Evolutionary conservation across 176 grass and related monocot genomes (phyloP), one percentile per base, ranked within the genome.

Genomic region (Cocos nucifera): DNA sequence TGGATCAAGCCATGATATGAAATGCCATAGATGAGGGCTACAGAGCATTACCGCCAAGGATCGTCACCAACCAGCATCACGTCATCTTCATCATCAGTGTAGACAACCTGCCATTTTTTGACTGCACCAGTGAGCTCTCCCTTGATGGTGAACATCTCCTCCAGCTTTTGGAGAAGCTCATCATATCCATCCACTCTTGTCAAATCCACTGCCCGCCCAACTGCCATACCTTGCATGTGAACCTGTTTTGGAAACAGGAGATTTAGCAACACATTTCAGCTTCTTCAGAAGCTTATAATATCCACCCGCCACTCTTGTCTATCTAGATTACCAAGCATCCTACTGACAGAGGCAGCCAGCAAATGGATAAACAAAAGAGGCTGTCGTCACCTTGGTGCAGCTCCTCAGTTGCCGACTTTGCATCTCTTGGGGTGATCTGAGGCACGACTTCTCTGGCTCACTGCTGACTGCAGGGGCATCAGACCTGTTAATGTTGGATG

Each of bases 41-140:
- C 52, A 54, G 35, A 30, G 64, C 63, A 78, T 78, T 98, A 98
- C 93, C 69, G 61, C 93, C 93, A 98, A 56, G 87, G 93, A 77
- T 98, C 87, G n/a, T 98, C 87, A 35, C 93, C 93, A 65, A 88
- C 87, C 62, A 82, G 65, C 93, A 98, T 98, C 73, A 92, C 83
- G 69, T 98, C 93, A 76, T 98, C 81, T 56, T 92, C 87, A 8
- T 92, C 93, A 53, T 98, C 93, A 1, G 81, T 80, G 57, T 83
- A 98, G 53, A 92, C 72, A 28, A 89, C 79, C 49, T 85, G 66
- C 93, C 87, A 98, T 78, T 66, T 75, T 70, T 80, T 98, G 7
- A 77, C 48, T 8, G 57, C 63, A 17, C 77, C 62, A 67, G 73
- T 70, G 23, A 98, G 78, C 50, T 89, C 84, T 65, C 87, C 88